These are phyloP conservation scores for Lavandula angustifolia DNA, from an alignment of 257 asterid species.

Conservation along the genomic window DNA sequence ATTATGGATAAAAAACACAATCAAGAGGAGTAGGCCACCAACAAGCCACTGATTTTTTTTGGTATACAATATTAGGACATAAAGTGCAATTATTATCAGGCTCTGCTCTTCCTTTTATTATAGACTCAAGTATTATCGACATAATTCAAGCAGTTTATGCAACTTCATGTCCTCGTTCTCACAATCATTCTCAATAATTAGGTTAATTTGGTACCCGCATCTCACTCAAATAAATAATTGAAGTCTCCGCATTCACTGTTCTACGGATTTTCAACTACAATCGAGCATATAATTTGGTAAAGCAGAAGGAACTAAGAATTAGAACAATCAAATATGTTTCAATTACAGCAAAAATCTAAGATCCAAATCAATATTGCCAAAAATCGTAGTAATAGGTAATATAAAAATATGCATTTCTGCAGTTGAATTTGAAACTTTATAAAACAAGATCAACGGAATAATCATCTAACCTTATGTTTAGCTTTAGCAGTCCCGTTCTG, in stretches of 20 bases:
- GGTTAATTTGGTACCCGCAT: slow-evolving; percentile 21
- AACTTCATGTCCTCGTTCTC: slow-evolving; percentile 22
- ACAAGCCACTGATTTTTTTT: slow-evolving; percentile 29
- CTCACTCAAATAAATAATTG: slow-evolving; percentile 2
- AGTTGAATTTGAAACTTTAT: slow-evolving; percentile 3
- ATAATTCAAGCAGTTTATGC: slow-evolving; percentile 28
- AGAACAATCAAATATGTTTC: slow-evolving; percentile 2
- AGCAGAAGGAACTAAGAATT: background rate
- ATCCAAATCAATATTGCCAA: slow-evolving; percentile 5
- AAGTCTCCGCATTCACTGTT: background rate
- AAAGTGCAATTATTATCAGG: slow-evolving; percentile 20
- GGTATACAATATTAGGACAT: slow-evolving; percentile 22
- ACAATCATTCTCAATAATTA: slow-evolving; percentile 30
- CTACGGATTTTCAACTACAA: slow-evolving; percentile 6
- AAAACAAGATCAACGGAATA: background rate
- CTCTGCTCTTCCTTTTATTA: background rate
- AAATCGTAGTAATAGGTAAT: background rate
- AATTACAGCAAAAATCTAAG: slow-evolving; percentile 8
- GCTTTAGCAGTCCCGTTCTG: slow-evolving; percentile 89
- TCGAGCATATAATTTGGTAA: background rate
- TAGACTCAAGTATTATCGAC: slow-evolving; percentile 16
- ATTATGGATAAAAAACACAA: slow-evolving; percentile 23
- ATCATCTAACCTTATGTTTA: slow-evolving; percentile 76
- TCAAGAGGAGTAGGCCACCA: slow-evolving; percentile 31
- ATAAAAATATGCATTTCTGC: background rate